These are phyloP conservation scores for Chrysoporthe cubensis DNA, from an alignment of 2,329 filamentous ascomycete genomes.

Conservation along the genomic window DNA sequence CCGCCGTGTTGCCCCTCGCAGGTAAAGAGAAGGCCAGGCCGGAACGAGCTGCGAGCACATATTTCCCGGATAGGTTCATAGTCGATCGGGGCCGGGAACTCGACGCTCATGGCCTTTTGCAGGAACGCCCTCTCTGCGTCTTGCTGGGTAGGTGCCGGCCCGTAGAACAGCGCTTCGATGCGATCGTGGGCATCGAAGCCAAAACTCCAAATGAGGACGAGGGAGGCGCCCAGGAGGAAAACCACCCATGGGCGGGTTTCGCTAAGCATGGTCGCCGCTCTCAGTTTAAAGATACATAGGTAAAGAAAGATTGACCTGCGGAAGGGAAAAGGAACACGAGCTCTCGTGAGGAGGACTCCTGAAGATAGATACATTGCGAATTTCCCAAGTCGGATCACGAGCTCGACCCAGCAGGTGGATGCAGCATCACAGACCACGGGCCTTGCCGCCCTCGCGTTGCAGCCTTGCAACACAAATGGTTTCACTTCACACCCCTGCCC, in stretches of 20 bases:
- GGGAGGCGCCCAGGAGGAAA: conserved; percentile 21
- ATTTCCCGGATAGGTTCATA: conserved; percentile 40
- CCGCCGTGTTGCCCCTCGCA: conserved; percentile 46
- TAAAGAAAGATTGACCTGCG: no score
- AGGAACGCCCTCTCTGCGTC: conserved; percentile 32
- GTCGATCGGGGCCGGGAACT: conserved; percentile 42
- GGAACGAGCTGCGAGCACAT: conserved; percentile 40
- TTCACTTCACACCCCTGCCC: conserved; percentile 1
- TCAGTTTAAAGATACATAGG: no score
- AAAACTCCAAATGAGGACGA: conserved; percentile 27
- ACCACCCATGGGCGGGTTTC: conserved; percentile 25
- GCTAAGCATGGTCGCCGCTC: conserved; percentile 20
- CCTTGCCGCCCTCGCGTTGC: neutral
- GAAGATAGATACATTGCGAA: neutral
- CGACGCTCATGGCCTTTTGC: conserved; percentile 36
- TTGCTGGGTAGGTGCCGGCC: conserved; percentile 18
- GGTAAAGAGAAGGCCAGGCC: conserved; percentile 42
- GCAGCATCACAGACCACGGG: neutral
- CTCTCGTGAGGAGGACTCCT: neutral
- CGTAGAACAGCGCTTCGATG: conserved; percentile 23
- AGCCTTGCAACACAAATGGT: conserved; percentile 9
- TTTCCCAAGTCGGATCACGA: neutral
- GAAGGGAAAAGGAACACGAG: neutral
- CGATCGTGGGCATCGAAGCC: conserved; percentile 27
- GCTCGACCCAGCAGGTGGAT: neutral